These are phyloP conservation scores for Cryptococcus wingfieldii DNA, from an alignment of 1,284 basidiomycete genomes.

Conservation along the genomic window DNA sequence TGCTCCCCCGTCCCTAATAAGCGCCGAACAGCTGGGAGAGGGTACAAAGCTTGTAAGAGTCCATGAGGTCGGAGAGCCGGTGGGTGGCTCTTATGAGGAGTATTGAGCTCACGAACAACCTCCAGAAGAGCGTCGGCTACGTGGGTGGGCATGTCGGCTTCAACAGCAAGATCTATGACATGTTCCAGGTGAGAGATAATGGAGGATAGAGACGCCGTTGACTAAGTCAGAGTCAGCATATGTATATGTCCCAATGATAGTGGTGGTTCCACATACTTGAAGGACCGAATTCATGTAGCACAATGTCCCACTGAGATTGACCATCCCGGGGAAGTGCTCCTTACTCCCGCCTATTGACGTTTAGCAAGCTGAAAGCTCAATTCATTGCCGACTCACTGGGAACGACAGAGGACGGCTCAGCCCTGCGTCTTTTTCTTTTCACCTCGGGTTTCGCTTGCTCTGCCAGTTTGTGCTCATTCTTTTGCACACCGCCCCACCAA, in stretches of 20 bases:
- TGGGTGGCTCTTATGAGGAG: conserved; percentile 56
- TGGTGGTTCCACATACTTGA: conserved; percentile 56
- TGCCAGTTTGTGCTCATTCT: not conserved
- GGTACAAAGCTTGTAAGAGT: conserved; percentile 65
- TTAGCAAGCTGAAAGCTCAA: no score
- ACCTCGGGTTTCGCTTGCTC: conserved; percentile 7
- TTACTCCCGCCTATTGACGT: no score
- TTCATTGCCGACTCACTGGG: not conserved
- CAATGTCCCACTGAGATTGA: conserved; percentile 89
- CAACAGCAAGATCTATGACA: conserved; percentile 68
- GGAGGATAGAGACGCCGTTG: conserved; percentile 74
- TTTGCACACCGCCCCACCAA: not conserved
- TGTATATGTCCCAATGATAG: not conserved
- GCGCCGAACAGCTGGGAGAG: conserved; percentile 57
- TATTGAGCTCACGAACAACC: conserved; percentile 67
- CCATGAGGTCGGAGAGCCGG: conserved; percentile 64
- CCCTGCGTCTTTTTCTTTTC: conserved; percentile 22
- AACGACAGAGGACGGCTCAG: not conserved
- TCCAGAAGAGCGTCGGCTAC: conserved; percentile 72
- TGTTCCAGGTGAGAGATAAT: conserved; percentile 68
- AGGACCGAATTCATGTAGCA: conserved; percentile 93
- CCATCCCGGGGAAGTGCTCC: conserved; percentile 69
- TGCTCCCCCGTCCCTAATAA: conserved; percentile 81
- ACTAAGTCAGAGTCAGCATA: conserved; percentile 51
- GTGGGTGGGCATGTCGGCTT: conserved; percentile 70